Evolutionary conservation across 768 basidiomycete genomes (phyloP).

Genomic region (Hebeloma cylindrosporum): DNA sequence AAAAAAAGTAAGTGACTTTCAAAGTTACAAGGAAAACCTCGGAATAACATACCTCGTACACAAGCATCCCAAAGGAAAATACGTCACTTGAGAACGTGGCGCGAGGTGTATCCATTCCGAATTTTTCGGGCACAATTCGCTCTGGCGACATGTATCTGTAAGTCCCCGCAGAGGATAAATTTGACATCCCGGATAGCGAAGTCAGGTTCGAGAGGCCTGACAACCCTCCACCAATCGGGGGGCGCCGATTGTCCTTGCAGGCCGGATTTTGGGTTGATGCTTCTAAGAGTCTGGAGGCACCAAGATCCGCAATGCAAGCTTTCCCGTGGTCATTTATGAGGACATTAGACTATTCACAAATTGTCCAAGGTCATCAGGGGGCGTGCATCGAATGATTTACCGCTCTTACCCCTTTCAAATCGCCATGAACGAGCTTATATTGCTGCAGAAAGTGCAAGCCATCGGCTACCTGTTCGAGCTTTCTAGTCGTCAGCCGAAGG

Average conservation of each 20-base stretch:
- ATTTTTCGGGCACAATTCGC: constrained; percentile 14
- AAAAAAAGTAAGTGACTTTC: no score
- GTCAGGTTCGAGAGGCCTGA: background rate
- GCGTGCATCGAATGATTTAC: background rate
- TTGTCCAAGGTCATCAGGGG: background rate
- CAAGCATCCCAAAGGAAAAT: constrained; percentile 27
- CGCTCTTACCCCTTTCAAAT: constrained; percentile 33
- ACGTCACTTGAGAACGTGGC: constrained; percentile 27
- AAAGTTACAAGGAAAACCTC: no score
- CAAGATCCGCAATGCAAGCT: no score
- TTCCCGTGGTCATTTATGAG: background rate
- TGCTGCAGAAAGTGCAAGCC: constrained; percentile 25
- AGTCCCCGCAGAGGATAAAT: constrained; percentile 17
- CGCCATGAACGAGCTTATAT: constrained; percentile 35
- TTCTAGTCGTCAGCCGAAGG: background rate
- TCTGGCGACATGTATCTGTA: constrained; percentile 27
- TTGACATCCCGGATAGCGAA: background rate
- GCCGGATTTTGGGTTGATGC: background rate
- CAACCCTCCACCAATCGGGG: background rate
- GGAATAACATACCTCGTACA: constrained; percentile 9
- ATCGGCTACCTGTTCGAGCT: constrained; percentile 29
- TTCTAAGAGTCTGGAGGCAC: background rate
- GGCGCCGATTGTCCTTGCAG: background rate
- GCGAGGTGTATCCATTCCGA: constrained; percentile 6
- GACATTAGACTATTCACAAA: background rate